phyloP scores from a whole-genome alignment of 1,284 basidiomycete species.

The Microbotryum saponariae region DNA sequence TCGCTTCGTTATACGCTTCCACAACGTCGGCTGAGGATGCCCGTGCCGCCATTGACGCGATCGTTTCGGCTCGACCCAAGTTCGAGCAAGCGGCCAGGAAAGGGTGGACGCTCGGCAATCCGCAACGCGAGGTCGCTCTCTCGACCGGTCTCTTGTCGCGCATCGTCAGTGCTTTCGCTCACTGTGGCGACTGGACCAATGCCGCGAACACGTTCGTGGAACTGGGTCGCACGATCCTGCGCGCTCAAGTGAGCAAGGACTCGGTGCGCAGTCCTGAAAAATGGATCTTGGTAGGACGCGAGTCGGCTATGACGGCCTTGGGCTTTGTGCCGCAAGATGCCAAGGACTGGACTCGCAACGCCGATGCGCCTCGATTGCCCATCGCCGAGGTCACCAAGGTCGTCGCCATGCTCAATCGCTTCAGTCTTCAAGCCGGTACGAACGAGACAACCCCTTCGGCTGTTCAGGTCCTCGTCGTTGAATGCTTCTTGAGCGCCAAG shows the following conservation, averaged over 20 bases:
- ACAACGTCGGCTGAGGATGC: conserved; percentile 25
- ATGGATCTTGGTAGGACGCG: not conserved
- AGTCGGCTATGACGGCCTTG: conserved; percentile 4
- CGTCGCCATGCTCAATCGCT: conserved; percentile 7
- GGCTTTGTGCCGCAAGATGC: conserved; percentile 3
- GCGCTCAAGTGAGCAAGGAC: not conserved
- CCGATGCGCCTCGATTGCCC: conserved; percentile 1
- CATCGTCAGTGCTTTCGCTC: conserved; percentile 9
- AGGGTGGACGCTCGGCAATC: conserved; percentile 3
- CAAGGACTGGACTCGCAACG: not conserved
- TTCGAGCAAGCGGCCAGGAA: conserved; percentile 3
- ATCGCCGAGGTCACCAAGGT: conserved; percentile 11
- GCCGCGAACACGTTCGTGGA: conserved; percentile 6
- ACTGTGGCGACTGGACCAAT: conserved; percentile 8
- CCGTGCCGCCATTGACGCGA: not conserved
- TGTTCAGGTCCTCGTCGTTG: conserved; percentile 10
- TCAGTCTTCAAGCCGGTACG: conserved; percentile 2
- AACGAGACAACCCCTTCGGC: too few species aligned
- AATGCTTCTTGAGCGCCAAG: conserved; percentile 15
- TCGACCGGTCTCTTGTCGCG: conserved; percentile 26
- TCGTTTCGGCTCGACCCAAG: too few species aligned
- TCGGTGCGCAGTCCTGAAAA: too few species aligned
- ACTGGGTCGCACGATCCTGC: conserved; percentile 13
- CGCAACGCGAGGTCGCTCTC: not conserved
- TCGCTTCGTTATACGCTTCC: not conserved